Conservation (phyloP, 176 grass and related monocot species). For the Raddia distichophylla region DNA sequence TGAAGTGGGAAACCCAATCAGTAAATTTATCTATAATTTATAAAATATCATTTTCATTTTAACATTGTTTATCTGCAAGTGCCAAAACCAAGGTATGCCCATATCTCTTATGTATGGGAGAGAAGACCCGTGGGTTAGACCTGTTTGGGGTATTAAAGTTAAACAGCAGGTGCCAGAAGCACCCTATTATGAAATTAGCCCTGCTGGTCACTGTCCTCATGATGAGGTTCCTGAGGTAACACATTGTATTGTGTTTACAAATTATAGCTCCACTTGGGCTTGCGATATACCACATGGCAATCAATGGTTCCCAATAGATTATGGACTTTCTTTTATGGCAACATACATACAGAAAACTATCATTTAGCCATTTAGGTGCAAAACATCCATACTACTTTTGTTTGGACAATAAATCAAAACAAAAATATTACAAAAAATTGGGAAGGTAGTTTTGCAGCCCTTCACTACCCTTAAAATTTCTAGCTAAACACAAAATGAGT, state of each 20-base stretch:
- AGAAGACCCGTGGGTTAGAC: slow-evolving; percentile 96
- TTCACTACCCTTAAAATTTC: neutral
- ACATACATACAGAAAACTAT: slow-evolving; percentile 12
- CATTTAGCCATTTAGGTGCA: neutral
- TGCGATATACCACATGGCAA: neutral
- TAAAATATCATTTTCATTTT: slow-evolving; percentile 8
- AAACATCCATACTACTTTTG: neutral
- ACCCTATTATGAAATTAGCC: slow-evolving; percentile 96
- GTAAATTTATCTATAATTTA: slow-evolving; percentile 14
- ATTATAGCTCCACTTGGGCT: slow-evolving; percentile 6
- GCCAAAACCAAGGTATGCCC: slow-evolving; percentile 62
- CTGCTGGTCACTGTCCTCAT: slow-evolving; percentile 95
- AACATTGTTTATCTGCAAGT: slow-evolving; percentile 51
- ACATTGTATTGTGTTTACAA: neutral
- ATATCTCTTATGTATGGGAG: slow-evolving; percentile 97
- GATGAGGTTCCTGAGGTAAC: slow-evolving; percentile 99
- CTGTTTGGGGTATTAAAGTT: slow-evolving; percentile 82
- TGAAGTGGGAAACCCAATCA: slow-evolving; percentile 26
- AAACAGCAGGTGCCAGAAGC: slow-evolving; percentile 80
- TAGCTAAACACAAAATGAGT: neutral
- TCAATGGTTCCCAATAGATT: neutral
- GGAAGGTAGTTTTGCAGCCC: neutral
- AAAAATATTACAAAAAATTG: neutral
- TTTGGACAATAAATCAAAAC: neutral
- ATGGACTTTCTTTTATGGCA: neutral